Evolutionary conservation across 2,329 filamentous ascomycete genomes (phyloP).

Genomic region (Hymenoscyphus infarciens): DNA sequence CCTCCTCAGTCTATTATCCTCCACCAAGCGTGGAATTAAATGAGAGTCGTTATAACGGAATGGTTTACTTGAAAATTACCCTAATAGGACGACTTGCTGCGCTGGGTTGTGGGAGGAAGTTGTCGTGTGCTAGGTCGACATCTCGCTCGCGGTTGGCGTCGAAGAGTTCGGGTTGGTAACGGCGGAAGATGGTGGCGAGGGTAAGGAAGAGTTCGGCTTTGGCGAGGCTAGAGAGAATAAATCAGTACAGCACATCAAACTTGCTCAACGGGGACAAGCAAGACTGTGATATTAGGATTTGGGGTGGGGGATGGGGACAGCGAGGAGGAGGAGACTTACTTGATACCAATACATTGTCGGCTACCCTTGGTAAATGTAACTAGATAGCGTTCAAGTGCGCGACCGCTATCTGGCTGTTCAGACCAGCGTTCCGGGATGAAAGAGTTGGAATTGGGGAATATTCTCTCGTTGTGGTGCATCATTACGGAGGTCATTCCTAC

Average conservation of each 20-base stretch:
- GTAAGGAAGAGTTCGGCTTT: constrained; percentile 25
- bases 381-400: constrained; percentile 22
- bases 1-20: neutral
- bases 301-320: neutral
- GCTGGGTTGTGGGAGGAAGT: constrained; percentile 18
- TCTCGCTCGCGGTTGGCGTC: constrained; percentile 19
- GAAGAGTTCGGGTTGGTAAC: constrained; percentile 20
- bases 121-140: constrained; percentile 23
- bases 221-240: constrained; percentile 17
- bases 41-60: too few species aligned
- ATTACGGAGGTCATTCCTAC: constrained; percentile 24
- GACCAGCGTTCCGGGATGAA: constrained; percentile 40
- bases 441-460: constrained; percentile 31
- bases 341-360: constrained; percentile 27
- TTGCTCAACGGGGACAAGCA: neutral
- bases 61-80: constrained; percentile 16
- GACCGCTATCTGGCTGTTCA: constrained; percentile 25
- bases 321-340: constrained; percentile 11
- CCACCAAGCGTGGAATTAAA: too few species aligned
- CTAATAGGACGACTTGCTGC: constrained; percentile 20
- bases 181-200: constrained; percentile 21
- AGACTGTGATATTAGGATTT: neutral
- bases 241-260: neutral
- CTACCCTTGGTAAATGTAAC: constrained; percentile 25
- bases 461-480: constrained; percentile 34